A percentile compares a stretch with the other conserved stretches of the same genome.
These are phyloP conservation scores for Pestalotiopsis sp. DNA, from an alignment of 2,329 filamentous ascomycete genomes.

Conservation along the genomic window DNA sequence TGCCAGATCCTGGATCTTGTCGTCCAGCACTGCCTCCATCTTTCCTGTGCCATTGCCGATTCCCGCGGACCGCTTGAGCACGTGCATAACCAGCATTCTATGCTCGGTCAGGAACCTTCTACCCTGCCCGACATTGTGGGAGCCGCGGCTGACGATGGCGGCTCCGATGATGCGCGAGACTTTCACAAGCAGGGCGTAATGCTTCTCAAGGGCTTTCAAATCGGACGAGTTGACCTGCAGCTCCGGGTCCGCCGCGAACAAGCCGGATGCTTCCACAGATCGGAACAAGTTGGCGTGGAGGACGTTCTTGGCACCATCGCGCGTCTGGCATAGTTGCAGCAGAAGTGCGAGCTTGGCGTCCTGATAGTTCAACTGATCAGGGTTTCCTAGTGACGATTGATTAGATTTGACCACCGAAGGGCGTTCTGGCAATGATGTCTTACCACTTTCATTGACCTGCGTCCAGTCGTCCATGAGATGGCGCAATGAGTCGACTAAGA, in stretches of 20 bases:
- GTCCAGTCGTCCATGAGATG: conserved; percentile 74
- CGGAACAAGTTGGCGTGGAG: conserved; percentile 87
- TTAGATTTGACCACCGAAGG: conserved; percentile 18
- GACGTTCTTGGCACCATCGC: conserved; percentile 82
- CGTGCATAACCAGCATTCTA: conserved; percentile 79
- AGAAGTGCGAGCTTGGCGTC: conserved; percentile 81
- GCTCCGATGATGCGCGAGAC: conserved; percentile 82
- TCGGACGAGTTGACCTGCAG: conserved; percentile 79
- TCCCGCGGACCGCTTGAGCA: conserved; percentile 87
- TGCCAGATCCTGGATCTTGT: conserved; percentile 74
- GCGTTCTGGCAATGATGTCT: conserved; percentile 31
- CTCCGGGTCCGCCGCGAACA: conserved; percentile 91
- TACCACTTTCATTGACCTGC: conserved; percentile 59
- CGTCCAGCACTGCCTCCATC: conserved; percentile 47
- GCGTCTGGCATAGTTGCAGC: conserved; percentile 80
- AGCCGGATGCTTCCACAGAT: conserved; percentile 76
- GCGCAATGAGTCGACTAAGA: conserved; percentile 86
- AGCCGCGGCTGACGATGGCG: conserved; percentile 78
- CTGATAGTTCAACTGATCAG: conserved; percentile 53
- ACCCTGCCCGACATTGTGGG: conserved; percentile 81
- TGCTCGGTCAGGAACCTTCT: conserved; percentile 82
- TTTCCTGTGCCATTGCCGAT: conserved; percentile 59
- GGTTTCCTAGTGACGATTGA: conserved; percentile 33
- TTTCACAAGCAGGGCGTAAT: conserved; percentile 81
- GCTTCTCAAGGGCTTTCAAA: conserved; percentile 71